phyloP scores from a whole-genome alignment of 169 alveolate genomes.

The Theileria orientalis region DNA sequence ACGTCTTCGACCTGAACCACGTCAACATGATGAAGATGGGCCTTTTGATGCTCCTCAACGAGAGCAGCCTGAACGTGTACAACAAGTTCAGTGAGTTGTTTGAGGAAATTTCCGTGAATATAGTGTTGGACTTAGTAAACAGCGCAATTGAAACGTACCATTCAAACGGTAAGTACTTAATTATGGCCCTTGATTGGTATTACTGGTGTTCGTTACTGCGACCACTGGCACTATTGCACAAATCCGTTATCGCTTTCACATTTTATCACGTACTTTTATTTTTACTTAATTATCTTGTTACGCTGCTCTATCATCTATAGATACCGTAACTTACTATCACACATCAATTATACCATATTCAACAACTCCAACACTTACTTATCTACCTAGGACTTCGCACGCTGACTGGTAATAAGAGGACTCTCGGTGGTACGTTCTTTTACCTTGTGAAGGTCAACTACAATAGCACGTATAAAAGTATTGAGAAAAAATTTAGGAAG shows the following conservation, averaged over 20 bases:
- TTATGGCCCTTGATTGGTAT: not conserved
- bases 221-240: too few species aligned
- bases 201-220: too few species aligned
- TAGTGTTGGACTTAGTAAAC: conserved; percentile 18
- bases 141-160: conserved; percentile 27
- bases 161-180: conserved; percentile 55
- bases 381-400: not conserved
- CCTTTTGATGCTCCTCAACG: not conserved
- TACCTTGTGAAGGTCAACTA: conserved; percentile 36
- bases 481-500: conserved; percentile 16
- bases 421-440: conserved; percentile 63
- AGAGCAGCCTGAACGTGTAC: conserved; percentile 8
- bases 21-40: not conserved
- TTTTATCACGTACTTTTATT: too few species aligned
- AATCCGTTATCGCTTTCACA: too few species aligned
- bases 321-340: too few species aligned
- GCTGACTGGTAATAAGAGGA: conserved; percentile 24
- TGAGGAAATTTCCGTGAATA: conserved; percentile 3
- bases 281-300: too few species aligned
- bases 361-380: too few species aligned
- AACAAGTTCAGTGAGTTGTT: conserved; percentile 17
- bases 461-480: conserved; percentile 15
- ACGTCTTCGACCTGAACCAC: not conserved
- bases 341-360: too few species aligned
- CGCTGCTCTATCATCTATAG: too few species aligned